Evolutionary conservation across 164 flowering plant genomes (phyloP).

Genomic region (Amborella trichopoda): DNA sequence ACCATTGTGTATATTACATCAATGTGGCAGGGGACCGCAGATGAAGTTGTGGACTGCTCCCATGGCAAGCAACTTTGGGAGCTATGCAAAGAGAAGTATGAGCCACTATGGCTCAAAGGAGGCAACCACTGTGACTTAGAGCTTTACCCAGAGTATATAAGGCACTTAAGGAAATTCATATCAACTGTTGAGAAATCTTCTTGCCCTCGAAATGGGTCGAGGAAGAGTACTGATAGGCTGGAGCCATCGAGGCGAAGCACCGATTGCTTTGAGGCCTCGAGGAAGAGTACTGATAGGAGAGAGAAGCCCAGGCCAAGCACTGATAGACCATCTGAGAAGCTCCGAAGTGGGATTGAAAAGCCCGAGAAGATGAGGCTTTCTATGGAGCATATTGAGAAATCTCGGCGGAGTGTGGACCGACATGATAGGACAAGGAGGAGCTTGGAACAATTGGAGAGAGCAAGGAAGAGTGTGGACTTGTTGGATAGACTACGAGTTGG

Average conservation of each 20-base stretch:
- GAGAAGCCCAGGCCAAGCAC: constrained; percentile 29
- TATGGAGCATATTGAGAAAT: constrained; percentile 55
- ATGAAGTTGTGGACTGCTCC: constrained; percentile 82
- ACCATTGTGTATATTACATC: too few relatives aligned
- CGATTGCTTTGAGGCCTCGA: constrained; percentile 35
- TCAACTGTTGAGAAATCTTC: constrained; percentile 53
- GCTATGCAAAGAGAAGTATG: constrained; percentile 73
- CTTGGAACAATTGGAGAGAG: constrained; percentile 55
- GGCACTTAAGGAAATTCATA: constrained; percentile 74
- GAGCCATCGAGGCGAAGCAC: constrained; percentile 35
- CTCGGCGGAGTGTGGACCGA: constrained; percentile 68
- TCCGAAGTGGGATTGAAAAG: constrained; percentile 30
- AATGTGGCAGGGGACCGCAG: constrained; percentile 87
- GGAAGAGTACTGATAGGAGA: constrained; percentile 33
- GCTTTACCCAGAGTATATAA: constrained; percentile 61
- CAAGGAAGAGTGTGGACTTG: constrained; percentile 71
- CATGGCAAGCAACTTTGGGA: constrained; percentile 89
- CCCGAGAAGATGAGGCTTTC: constrained; percentile 35
- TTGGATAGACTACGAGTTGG: constrained; percentile 52
- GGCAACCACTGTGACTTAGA: constrained; percentile 82
- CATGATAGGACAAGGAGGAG: constrained; percentile 48
- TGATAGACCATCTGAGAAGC: constrained; percentile 31
- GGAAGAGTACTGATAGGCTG: constrained; percentile 35
- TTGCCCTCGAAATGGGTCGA: constrained; percentile 31
- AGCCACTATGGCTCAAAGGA: constrained; percentile 83